Base-by-base conservation (phyloP, 2,329 filamentous ascomycete genomes). In the Keithomyces neogunnii region DNA sequence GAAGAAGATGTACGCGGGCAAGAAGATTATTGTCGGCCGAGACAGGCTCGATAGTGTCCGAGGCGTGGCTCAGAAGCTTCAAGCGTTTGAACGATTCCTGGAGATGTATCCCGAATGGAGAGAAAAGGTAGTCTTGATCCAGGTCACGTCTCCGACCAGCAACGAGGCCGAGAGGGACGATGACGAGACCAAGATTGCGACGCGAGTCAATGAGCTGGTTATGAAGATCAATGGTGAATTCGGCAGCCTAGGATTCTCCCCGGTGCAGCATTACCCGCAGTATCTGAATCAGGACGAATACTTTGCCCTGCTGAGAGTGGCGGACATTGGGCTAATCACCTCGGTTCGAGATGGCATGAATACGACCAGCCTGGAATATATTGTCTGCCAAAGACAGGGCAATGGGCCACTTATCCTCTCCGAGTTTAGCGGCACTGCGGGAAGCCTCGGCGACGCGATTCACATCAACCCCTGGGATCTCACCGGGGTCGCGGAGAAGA, bases 261-360 rank as follows among this genome's bases (percentile, higher is more conserved):
- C 93, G 0, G 89, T 97, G 26, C 89, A 95, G 66, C 90, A 97
- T 69, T 96, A 93, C 68, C 89, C 91, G 6, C 91, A 96, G 66
- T 96, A 96, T 66, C 78, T 97, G 45, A 85, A 83, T 46, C 86
- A 86, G 58, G 86, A 90, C 60, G 91, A 97, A 69, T 97, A 97
- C 68, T 95, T 96, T 68, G 91, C 92, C 3, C 80, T 97, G n/a
- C 78, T 97, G 49, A 84, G 92, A 29, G 83, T 89, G 3, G 91
- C 88, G 35, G 90, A 97, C 66, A 88, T 96, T 58, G 92, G 90
- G 3, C 76, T 97, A 48, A 96, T 97, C 68, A 96, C 93, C 5
- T 96, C 89, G 59, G 91, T 97, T 28, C 84, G 92, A 54, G 93
- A 97, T 66, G 92, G 92, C 53, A 96, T 97, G 91, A 97, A 96